These are phyloP conservation scores for Bjerkandera adusta DNA, from an alignment of 1,284 basidiomycete genomes.

Conservation along the genomic window DNA sequence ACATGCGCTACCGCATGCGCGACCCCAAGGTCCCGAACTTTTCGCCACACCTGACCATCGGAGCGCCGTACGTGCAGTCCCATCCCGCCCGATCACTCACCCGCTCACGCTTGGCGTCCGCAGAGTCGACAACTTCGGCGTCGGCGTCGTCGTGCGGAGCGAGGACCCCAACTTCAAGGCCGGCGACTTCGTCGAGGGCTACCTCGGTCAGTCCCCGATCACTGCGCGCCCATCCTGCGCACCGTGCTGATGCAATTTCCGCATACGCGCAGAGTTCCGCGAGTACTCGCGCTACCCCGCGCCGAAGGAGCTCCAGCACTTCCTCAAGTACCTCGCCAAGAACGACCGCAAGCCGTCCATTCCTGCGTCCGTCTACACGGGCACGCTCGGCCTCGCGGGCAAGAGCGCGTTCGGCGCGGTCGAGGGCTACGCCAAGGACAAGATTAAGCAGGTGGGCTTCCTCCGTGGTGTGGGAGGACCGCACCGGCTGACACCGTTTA, in stretches of 20 bases:
- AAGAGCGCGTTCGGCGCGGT: conserved; percentile 9
- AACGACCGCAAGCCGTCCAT: conserved; percentile 6
- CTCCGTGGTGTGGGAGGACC: neutral
- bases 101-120: neutral
- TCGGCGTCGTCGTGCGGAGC: conserved; percentile 41
- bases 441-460: conserved; percentile 3
- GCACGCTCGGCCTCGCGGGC: conserved; percentile 11
- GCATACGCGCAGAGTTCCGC: conserved; percentile 18
- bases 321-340: conserved; percentile 5
- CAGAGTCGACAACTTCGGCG: conserved; percentile 26
- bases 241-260: neutral
- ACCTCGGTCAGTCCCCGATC: conserved; percentile 19
- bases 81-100: too few relatives aligned
- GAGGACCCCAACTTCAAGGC: conserved; percentile 34
- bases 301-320: conserved; percentile 8
- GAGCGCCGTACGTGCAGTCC: too few relatives aligned
- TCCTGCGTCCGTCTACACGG: conserved; percentile 11
- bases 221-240: neutral
- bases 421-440: conserved; percentile 8
- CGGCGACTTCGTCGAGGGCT: conserved; percentile 43
- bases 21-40: conserved; percentile 1
- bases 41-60: neutral
- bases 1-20: conserved; percentile 15
- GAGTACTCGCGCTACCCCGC: conserved; percentile 20
- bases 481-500: neutral